Evolutionary conservation across 176 grass and related monocot species (phyloP), one percentile per base, ranked within the genome.

Genomic region (Bothriochloa decipiens): DNA sequence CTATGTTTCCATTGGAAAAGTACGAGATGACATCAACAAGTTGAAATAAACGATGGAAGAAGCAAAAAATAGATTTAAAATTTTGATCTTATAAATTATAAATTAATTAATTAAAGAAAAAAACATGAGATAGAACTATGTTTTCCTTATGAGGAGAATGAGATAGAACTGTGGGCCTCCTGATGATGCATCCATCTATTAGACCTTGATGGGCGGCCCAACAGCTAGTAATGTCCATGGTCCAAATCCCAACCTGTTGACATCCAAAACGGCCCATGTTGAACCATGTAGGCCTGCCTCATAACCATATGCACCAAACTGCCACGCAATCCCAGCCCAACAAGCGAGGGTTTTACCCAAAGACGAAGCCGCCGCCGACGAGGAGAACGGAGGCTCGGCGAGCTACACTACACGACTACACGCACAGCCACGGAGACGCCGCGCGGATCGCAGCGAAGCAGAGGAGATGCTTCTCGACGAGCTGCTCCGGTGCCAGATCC

Each of bases 401-500:
- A 74, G 3, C 35, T 36, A 36, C 35, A 1, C 35, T 36, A 2
- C 1, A 35, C 23, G 43, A 2, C 29, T 12, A 53, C 27, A 6
- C 72, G 8, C 47, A 11, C 72, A 11, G 3, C 5, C 7, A 52
- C 65, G n/a, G 63, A 16, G 77, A 80, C 67, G 63, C 42, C 63
- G 12, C 18, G 11, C 64, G 18, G 23, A 53, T 53, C 27, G 14
- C 43, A 22, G 78, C 49, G 65, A 13, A 18, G 63, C 41, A 8
- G 0, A 50, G 39, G 72, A 53, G 78, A 89, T 93, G 89, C 77
- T 89, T 61, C 47, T 91, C 40, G 89, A 96, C 16, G 94, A 93
- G 41, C 81, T 89, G 20, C 43, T 86, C 25, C 81, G 81, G 2
- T 93, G 91, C 91, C 94, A 96, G 78, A 86, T 97, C 70, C 81